These are phyloP conservation scores for Leccinum subtestaceum DNA, from an alignment of 768 basidiomycete genomes.

Conservation along the genomic window DNA sequence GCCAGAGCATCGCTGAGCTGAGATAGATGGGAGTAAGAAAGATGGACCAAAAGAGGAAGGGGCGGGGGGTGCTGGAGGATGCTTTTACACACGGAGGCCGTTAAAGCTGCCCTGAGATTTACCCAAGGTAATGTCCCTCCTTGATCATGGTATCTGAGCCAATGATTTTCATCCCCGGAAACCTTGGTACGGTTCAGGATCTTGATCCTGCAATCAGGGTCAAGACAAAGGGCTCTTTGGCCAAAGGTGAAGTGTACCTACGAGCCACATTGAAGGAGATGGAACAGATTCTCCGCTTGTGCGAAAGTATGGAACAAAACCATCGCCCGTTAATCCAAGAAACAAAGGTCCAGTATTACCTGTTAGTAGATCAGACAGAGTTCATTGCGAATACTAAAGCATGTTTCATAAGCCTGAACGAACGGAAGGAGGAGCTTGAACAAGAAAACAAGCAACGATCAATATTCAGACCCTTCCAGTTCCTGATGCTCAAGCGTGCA, in stretches of 20 bases:
- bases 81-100: too few relatives aligned
- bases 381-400: not conserved
- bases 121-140: too few relatives aligned
- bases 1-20: too few relatives aligned
- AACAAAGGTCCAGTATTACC: not conserved
- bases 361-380: too few relatives aligned
- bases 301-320: not conserved
- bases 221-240: not conserved
- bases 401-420: not conserved
- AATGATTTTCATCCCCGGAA: not conserved
- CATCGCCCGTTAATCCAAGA: not conserved
- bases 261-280: constrained; percentile 10
- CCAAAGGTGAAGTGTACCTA: constrained; percentile 6
- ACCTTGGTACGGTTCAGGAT: constrained; percentile 1
- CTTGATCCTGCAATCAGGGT: constrained; percentile 3
- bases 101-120: too few relatives aligned
- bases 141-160: too few relatives aligned
- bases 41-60: too few relatives aligned
- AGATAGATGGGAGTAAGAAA: too few relatives aligned
- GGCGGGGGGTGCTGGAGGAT: too few relatives aligned
- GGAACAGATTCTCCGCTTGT: constrained; percentile 1
- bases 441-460: not conserved
- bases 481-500: not conserved
- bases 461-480: not conserved
- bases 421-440: not conserved